Evolutionary conservation across 345 rosid genomes (phyloP), one percentile per base, ranked within the genome.

Genomic region (Chamaenerion angustifolium): DNA sequence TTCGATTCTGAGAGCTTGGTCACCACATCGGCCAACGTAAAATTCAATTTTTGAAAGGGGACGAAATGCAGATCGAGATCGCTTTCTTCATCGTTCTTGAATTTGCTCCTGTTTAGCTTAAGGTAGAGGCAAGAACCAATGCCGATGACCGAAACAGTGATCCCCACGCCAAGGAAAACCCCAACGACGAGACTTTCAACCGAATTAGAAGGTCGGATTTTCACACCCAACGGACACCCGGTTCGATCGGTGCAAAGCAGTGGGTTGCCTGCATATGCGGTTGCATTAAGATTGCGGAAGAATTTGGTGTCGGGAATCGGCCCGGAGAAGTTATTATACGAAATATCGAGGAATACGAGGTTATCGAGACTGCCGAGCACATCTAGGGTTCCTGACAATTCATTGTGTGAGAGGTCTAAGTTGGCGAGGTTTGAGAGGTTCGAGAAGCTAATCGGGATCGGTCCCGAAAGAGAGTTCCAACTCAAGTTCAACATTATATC

Each of bases 401-500:
- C 57, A 61, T 82, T 79, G 66, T 73, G 70, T 42, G 85, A 79
- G 43, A 82, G 60, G n/a, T 82, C 92, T 51, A 82, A 63, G 50
- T 66, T 71, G 49, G 83, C 79, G 16, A 82, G 78, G 52, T 77
- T 82, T 15, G 83, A 76, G 35, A 82, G 79, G 55, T 61, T 66
- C 2, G 76, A 43, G 54, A 79, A 72, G 54, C 78, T 69, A 58
- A 57, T 66, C 10, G 92, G 92, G 53, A 82, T 64, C n/a, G 75
- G 56, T 14, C 83, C 81, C 1, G 75, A 66, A 3, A 82, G 65
- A 49, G 70, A 64, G 55, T 82, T 82, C 68, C 81, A 55, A 46
- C 92, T 82, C 64, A 82, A 63, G 62, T 79, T 82, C 68, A 82
- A 56, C 23, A 77, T 70, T 61, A 79, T 82, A 54, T 82, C 86